Base-by-base conservation (phyloP, 2,329 filamentous ascomycete species). In the Fusarium newnesense region DNA sequence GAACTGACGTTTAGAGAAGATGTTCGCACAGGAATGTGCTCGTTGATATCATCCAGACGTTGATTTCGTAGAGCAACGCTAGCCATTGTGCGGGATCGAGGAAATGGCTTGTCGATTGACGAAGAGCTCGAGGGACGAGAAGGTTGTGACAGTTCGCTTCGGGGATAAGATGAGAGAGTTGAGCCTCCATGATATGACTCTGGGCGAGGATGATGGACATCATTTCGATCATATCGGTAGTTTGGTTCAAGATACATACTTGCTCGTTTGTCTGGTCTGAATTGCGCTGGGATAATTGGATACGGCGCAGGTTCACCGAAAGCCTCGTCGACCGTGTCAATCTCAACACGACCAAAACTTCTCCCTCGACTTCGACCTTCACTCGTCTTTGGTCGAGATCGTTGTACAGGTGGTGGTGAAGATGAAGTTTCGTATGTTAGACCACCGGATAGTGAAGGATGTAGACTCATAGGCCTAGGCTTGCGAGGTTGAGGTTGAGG, bases 1-100 rank as follows among this genome's bases (percentile, higher is more conserved):
- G 84, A 84, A 75, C 78, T 82, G 9, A 80, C 79, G 7, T 81
- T 81, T 5, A 83, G 66, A 50, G 77, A 83, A 78, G 59, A 81
- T 24, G 68, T 80, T 28, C 80, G 75, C 9, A 81, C 71, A 7
- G 83, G 81, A 10, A 83, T 76, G 26, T 80, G 75, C 50, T 82
- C 84, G 19, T 81, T 79, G 4, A 82, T 78, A 15, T 84, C 81
- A 24, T 81, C 77, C 10, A 80, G 77, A 9, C 75, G 74, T 19
- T 66, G 64, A 5, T 67, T 70, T 12, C 53, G 67, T 3, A 67
- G 64, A 37, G 66, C 71, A 9, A 67, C 28, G 0, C 63, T 68
- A 7, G 75, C 72, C 21, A 77, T 61, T 4, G 79, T 79, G 10
- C 77, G 74, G 19, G 75, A 75, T 5, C 75, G 70, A 9, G 77